Percentiles rank a stretch among this genome's conserved stretches.
phyloP scores from a whole-genome alignment of 331 rosid genomes.

The Acacia pycnantha region DNA sequence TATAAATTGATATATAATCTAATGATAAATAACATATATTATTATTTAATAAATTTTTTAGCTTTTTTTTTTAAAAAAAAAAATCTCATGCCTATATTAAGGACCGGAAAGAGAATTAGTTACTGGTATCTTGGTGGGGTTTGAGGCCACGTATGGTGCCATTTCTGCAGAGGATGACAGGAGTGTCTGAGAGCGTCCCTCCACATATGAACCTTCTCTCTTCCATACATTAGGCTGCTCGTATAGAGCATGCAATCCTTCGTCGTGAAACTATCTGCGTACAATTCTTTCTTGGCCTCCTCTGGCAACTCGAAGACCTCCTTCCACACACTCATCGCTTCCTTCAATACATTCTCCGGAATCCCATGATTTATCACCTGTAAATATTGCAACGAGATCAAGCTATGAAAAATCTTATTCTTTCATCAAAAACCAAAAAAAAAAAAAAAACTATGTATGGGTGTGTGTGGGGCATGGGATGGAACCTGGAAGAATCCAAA shows the following conservation, averaged over 20 bases:
- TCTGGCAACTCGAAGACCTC: constrained; percentile 48
- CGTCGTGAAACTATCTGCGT: constrained; percentile 23
- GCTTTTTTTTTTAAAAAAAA: too few species aligned
- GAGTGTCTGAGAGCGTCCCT: constrained; percentile 39
- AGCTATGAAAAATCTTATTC: background rate
- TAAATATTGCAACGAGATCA: background rate
- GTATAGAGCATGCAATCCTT: constrained; percentile 31
- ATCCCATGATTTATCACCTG: constrained; percentile 56
- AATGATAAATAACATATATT: too few species aligned
- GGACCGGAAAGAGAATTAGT: too few species aligned
- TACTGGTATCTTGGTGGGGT: constrained; percentile 43
- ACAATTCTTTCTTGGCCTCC: constrained; percentile 38
- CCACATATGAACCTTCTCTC: constrained; percentile 45
- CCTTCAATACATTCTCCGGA: constrained; percentile 21
- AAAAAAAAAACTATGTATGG: background rate
- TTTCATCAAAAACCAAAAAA: too few species aligned
- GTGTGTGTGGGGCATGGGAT: too few species aligned
- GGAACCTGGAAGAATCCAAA: constrained; percentile 52
- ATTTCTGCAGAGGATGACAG: constrained; percentile 37
- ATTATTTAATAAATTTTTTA: too few species aligned
- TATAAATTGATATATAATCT: too few species aligned
- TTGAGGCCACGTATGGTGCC: constrained; percentile 47
- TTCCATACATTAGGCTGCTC: constrained; percentile 30
- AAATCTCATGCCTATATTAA: too few species aligned
- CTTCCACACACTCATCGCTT: constrained; percentile 37